phyloP scores from a whole-genome alignment of 805 yeast genomes.

The Clavispora vitiphila region DNA sequence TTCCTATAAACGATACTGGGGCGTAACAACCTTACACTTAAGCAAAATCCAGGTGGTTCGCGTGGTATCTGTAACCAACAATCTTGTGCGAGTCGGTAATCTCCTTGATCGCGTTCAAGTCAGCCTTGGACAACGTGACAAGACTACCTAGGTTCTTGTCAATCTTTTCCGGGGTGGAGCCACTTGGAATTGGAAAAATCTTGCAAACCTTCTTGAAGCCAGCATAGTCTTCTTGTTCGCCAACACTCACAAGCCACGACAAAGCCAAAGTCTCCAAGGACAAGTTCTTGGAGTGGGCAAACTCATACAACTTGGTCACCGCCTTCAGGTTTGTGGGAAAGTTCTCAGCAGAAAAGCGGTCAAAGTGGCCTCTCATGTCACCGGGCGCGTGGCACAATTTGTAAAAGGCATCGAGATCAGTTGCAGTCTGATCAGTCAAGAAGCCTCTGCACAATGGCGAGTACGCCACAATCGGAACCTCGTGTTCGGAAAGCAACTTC shows the following conservation, averaged over 20 bases:
- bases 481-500: constrained; percentile 49
- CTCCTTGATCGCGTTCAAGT: constrained; percentile 48
- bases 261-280: constrained; percentile 51
- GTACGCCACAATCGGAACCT: constrained; percentile 70
- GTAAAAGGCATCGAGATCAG: constrained; percentile 24
- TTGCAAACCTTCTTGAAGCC: constrained; percentile 43
- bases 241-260: constrained; percentile 51
- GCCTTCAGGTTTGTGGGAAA: constrained; percentile 47
- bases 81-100: constrained; percentile 41
- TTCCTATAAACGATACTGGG: neutral
- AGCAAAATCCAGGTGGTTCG: constrained; percentile 13
- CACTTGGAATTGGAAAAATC: constrained; percentile 78
- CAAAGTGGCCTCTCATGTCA: constrained; percentile 49
- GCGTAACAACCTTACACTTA: neutral
- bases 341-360: constrained; percentile 57
- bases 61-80: constrained; percentile 54
- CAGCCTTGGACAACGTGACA: constrained; percentile 48
- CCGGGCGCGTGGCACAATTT: constrained; percentile 44
- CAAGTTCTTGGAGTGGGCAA: constrained; percentile 46
- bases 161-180: constrained; percentile 55
- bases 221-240: constrained; percentile 52
- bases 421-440: constrained; percentile 57
- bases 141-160: constrained; percentile 50
- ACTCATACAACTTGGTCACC: constrained; percentile 44
- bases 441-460: constrained; percentile 82